A percentile compares a stretch with the other conserved stretches of the same genome.
Evolutionary conservation across 2,329 filamentous ascomycete genomes (phyloP).

Genomic region (Raffaelea albimanens): DNA sequence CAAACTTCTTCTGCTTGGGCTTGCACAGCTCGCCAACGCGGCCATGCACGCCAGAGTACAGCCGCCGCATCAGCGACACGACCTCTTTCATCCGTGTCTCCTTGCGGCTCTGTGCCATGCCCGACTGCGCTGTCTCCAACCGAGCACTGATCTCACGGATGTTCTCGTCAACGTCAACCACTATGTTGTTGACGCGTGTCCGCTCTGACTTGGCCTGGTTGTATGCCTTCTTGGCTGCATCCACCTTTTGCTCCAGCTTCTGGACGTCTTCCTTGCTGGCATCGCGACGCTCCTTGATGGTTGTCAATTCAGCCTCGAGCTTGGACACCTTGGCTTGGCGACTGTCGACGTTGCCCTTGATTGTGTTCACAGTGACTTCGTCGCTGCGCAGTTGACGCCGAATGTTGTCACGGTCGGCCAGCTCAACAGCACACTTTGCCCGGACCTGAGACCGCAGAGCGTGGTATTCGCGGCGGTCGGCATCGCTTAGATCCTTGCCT

Average conservation of each 20-base stretch:
- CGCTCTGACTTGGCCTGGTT: conserved; percentile 79
- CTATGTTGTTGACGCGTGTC: conserved; percentile 67
- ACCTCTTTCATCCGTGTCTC: conserved; percentile 74
- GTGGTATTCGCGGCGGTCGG: conserved; percentile 85
- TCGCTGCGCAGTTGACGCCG: conserved; percentile 83
- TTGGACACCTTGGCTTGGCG: conserved; percentile 66
- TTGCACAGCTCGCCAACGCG: conserved; percentile 86
- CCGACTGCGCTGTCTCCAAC: conserved; percentile 76
- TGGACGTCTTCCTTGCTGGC: conserved; percentile 54
- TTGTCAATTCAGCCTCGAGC: conserved; percentile 60
- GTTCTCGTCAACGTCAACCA: conserved; percentile 87
- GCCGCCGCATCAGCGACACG: conserved; percentile 75
- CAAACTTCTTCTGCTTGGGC: conserved; percentile 94
- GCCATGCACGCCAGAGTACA: conserved; percentile 86
- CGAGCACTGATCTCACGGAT: conserved; percentile 72
- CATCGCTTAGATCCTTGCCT: conserved; percentile 75
- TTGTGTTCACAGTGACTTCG: conserved; percentile 78
- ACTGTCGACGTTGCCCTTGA: conserved; percentile 79
- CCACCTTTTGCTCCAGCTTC: conserved; percentile 66
- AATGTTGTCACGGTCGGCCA: conserved; percentile 77
- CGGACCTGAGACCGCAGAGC: conserved; percentile 75
- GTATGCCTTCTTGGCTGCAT: conserved; percentile 81
- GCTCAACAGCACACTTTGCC: conserved; percentile 69
- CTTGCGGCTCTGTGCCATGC: conserved; percentile 74
- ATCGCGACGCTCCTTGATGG: conserved; percentile 59